Evolutionary conservation across 2,329 filamentous ascomycete species (phyloP).

Genomic region (Ilyonectria destructans): DNA sequence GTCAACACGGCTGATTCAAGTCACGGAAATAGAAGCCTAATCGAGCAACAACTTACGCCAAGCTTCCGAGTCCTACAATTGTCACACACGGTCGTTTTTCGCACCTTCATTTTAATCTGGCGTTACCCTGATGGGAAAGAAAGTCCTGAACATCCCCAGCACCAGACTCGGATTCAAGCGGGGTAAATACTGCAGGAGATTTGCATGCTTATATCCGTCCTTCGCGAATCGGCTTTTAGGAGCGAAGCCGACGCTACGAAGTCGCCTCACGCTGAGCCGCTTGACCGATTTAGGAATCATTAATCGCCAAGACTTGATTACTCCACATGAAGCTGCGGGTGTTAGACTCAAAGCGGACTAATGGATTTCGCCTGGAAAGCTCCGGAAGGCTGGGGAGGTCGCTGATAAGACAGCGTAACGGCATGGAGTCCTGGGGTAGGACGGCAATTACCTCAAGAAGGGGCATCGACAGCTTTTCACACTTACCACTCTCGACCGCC

Average conservation of each 20-base stretch:
- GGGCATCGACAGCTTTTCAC: no score
- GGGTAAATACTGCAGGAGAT: neutral
- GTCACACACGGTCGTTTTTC: constrained; percentile 45
- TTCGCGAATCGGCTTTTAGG: neutral
- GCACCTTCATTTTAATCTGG: constrained; percentile 40
- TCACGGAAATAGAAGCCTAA: neutral
- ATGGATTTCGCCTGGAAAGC: neutral
- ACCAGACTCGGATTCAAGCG: no score
- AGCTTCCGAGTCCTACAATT: constrained; percentile 47
- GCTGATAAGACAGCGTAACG: no score
- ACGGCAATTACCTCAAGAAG: neutral
- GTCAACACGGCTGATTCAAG: neutral
- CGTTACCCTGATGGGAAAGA: neutral
- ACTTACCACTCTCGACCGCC: no score
- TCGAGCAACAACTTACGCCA: constrained; percentile 35
- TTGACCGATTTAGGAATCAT: constrained; percentile 2
- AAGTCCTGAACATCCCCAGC: neutral
- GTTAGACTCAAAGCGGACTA: neutral
- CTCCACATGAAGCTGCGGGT: neutral
- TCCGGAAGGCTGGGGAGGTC: no score
- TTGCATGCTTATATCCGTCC: neutral
- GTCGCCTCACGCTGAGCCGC: neutral
- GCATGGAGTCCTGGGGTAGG: no score
- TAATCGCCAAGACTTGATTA: neutral
- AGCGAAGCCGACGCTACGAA: neutral